Conservation (phyloP, 2,329 filamentous ascomycete species). For the Pleurostoma richardsiae region DNA sequence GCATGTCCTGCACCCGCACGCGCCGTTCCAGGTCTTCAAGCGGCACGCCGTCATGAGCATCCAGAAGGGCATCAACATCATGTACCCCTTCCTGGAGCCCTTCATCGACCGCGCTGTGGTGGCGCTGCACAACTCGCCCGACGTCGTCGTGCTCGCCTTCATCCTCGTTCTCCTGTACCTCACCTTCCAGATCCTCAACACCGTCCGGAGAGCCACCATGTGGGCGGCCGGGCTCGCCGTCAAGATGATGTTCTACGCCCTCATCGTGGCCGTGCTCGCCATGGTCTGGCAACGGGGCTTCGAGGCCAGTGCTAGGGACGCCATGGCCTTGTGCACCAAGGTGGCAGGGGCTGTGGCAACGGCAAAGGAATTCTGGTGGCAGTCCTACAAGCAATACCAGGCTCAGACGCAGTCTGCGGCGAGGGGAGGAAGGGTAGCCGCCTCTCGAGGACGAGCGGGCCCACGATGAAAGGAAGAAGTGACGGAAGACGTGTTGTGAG, state of each 20-base stretch:
- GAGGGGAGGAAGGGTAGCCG: constrained; percentile 7
- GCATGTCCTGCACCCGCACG: constrained; percentile 40
- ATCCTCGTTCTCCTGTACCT: constrained; percentile 52
- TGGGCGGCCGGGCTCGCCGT: constrained; percentile 71
- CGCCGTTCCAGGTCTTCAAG: constrained; percentile 36
- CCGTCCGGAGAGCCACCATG: constrained; percentile 66
- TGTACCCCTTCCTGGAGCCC: constrained; percentile 37
- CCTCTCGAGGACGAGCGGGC: constrained; percentile 1
- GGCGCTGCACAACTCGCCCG: constrained; percentile 30
- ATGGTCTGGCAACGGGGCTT: constrained; percentile 62
- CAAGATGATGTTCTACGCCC: constrained; percentile 59
- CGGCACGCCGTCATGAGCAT: constrained; percentile 24
- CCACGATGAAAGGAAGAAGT: neutral
- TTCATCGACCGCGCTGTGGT: constrained; percentile 33
- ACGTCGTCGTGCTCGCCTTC: constrained; percentile 36
- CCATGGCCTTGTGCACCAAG: constrained; percentile 34
- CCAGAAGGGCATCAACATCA: constrained; percentile 19
- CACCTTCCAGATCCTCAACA: constrained; percentile 62
- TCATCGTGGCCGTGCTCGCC: constrained; percentile 47
- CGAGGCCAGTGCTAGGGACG: constrained; percentile 59
- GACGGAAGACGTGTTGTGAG: too few species aligned
- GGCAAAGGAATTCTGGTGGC: constrained; percentile 49
- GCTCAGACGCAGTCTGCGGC: constrained; percentile 32
- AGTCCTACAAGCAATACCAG: constrained; percentile 54
- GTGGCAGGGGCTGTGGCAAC: constrained; percentile 40